phyloP scores from a whole-genome alignment of 257 asterid species.

The Galeopsis tetrahit region DNA sequence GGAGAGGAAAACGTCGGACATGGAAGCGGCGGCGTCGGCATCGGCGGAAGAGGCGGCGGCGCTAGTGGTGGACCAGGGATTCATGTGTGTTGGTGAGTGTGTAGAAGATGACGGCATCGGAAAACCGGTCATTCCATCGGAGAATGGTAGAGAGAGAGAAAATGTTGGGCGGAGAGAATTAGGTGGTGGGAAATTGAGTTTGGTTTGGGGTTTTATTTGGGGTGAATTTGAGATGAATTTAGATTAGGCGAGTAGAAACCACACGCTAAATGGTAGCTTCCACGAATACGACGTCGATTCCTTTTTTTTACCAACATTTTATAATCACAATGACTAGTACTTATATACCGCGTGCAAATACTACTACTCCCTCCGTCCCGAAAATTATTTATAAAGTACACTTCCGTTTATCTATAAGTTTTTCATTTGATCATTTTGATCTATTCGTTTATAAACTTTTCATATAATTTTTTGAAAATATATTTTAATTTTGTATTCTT shows the following conservation, averaged over 20 bases:
- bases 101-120: slow-evolving; percentile 40
- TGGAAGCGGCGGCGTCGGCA: slow-evolving; percentile 41
- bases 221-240: slow-evolving; percentile 38
- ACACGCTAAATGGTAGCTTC: slow-evolving; percentile 30
- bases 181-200: slow-evolving; percentile 26
- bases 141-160: background rate
- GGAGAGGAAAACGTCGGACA: slow-evolving; percentile 63
- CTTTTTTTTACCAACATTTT: background rate
- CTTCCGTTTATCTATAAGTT: too few species aligned
- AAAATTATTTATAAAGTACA: too few species aligned
- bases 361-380: too few species aligned
- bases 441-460: too few species aligned
- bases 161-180: background rate
- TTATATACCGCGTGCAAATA: too few species aligned
- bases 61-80: slow-evolving; percentile 41
- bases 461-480: too few species aligned
- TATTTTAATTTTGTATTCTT: too few species aligned
- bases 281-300: slow-evolving; percentile 32
- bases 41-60: background rate
- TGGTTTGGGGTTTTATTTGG: slow-evolving; percentile 34
- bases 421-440: too few species aligned
- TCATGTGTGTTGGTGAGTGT: slow-evolving; percentile 37
- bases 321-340: background rate
- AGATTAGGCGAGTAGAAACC: background rate
- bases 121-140: slow-evolving; percentile 48